These are phyloP conservation scores for Striga asiatica DNA, from an alignment of 257 asterid species.

Conservation along the genomic window DNA sequence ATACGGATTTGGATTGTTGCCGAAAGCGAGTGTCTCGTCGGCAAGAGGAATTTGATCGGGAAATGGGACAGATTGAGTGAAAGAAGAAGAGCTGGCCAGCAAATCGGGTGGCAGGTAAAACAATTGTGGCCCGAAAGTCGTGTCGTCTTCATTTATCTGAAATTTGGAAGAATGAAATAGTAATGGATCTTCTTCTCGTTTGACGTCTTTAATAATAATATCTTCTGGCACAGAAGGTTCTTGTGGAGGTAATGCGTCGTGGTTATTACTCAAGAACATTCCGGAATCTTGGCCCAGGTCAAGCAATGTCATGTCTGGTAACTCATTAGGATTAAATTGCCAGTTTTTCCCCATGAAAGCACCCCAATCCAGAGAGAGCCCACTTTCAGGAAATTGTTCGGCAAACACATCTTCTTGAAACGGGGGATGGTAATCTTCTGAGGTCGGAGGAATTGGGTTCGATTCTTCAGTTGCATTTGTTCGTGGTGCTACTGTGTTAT, in stretches of 20 bases:
- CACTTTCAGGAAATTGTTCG: conserved; percentile 40
- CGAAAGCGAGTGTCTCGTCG: conserved; percentile 29
- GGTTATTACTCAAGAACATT: conserved; percentile 32
- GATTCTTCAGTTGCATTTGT: conserved; percentile 31
- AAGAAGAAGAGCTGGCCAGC: conserved; percentile 36
- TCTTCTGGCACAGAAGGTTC: conserved; percentile 32
- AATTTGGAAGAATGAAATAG: conserved; percentile 33
- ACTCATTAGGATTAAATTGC: conserved; percentile 45
- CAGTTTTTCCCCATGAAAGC: conserved; percentile 48
- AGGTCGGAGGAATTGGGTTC: conserved; percentile 23
- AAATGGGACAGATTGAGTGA: conserved; percentile 28
- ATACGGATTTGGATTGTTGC: conserved; percentile 29
- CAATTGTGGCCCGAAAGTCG: conserved; percentile 30
- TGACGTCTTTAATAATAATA: conserved; percentile 20
- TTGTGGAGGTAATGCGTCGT: conserved; percentile 23
- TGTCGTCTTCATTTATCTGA: conserved; percentile 40
- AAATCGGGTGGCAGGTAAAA: conserved; percentile 36
- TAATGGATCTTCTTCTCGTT: conserved; percentile 30
- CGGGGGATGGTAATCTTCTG: conserved; percentile 34
- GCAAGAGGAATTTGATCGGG: conserved; percentile 31
- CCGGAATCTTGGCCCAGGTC: conserved; percentile 46
- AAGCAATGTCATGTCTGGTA: conserved; percentile 46
- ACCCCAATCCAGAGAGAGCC: conserved; percentile 47
- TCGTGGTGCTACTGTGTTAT: conserved; percentile 18
- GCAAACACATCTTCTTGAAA: conserved; percentile 34